Percentiles rank a stretch among this genome's conserved stretches.
Conservation (phyloP, 2,329 filamentous ascomycete species). For the Reticulascus tulasneorum region DNA sequence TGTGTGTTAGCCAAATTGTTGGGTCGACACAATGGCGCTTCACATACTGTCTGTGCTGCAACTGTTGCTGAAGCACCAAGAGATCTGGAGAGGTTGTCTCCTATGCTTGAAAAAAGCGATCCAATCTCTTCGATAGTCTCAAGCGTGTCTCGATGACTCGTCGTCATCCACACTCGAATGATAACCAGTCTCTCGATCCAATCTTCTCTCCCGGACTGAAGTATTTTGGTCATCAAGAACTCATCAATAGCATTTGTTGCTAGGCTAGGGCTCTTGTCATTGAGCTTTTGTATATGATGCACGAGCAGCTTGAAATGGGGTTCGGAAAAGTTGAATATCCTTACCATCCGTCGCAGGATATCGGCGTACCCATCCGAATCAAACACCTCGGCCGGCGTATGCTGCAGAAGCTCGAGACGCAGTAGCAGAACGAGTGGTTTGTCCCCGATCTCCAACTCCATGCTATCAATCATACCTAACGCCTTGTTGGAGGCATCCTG, state of each 20-base stretch:
- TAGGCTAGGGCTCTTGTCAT: constrained; percentile 45
- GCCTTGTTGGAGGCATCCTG: constrained; percentile 46
- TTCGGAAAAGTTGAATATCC: constrained; percentile 55
- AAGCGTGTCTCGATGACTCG: constrained; percentile 36
- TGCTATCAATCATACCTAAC: constrained; percentile 50
- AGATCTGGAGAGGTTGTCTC: constrained; percentile 37
- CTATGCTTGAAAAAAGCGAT: constrained; percentile 28
- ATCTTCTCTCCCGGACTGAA: constrained; percentile 40
- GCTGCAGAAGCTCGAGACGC: constrained; percentile 62
- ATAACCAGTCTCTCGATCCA: constrained; percentile 70
- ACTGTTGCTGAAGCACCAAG: constrained; percentile 60
- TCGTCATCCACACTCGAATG: constrained; percentile 63
- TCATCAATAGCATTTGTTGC: constrained; percentile 55
- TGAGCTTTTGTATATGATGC: constrained; percentile 63
- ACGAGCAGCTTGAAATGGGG: constrained; percentile 63
- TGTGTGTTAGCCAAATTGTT: constrained; percentile 12
- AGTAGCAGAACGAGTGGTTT: constrained; percentile 64
- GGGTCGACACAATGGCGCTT: constrained; percentile 1
- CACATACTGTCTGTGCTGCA: constrained; percentile 61
- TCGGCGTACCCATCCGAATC: constrained; percentile 43
- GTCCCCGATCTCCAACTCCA: constrained; percentile 61
- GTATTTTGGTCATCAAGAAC: constrained; percentile 56
- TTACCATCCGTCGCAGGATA: constrained; percentile 60
- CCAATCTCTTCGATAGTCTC: constrained; percentile 18
- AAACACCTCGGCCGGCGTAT: constrained; percentile 40